These are phyloP conservation scores for Colletotrichum ledebouriae DNA, from an alignment of 2,329 filamentous ascomycete species.

Conservation along the genomic window DNA sequence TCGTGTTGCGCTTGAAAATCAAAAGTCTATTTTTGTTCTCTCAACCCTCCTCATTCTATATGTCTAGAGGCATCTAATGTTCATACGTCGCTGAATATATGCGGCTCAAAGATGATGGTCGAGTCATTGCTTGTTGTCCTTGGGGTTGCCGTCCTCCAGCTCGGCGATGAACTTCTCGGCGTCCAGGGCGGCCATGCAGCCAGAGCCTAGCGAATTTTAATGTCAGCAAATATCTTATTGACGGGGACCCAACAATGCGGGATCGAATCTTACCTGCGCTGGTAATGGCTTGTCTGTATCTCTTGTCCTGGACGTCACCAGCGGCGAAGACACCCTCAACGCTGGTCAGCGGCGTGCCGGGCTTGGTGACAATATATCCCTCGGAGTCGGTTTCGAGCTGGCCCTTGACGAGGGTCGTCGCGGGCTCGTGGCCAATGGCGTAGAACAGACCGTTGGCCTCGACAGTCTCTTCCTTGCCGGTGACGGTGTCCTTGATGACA, in stretches of 20 bases:
- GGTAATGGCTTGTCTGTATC: constrained; percentile 96
- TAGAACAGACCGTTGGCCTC: constrained; percentile 96
- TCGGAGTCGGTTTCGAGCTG: constrained; percentile 91
- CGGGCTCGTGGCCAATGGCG: constrained; percentile 96
- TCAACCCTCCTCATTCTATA: constrained; percentile 20
- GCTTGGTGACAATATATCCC: constrained; percentile 89
- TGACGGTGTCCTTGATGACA: constrained; percentile 82
- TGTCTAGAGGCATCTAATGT: constrained; percentile 23
- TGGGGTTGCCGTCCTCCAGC: constrained; percentile 64
- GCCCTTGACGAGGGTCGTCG: constrained; percentile 89
- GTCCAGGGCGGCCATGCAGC: constrained; percentile 95
- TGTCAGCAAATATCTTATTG: constrained; percentile 40
- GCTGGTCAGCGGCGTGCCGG: constrained; percentile 90
- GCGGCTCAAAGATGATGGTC: constrained; percentile 38
- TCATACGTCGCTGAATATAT: constrained; percentile 10
- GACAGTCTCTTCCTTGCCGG: constrained; percentile 83
- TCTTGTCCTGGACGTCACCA: constrained; percentile 98
- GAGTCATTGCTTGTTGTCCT: constrained; percentile 43
- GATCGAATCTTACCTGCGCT: constrained; percentile 81
- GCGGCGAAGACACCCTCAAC: constrained; percentile 95
- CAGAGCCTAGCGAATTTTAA: constrained; percentile 72
- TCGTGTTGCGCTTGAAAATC: constrained; percentile 14
- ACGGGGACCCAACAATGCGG: background rate
- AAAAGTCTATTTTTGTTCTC: constrained; percentile 36
- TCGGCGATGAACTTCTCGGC: constrained; percentile 94